Conservation (phyloP, 2,329 filamentous ascomycete genomes). For the Pseudophaeomoniella oleicola region DNA sequence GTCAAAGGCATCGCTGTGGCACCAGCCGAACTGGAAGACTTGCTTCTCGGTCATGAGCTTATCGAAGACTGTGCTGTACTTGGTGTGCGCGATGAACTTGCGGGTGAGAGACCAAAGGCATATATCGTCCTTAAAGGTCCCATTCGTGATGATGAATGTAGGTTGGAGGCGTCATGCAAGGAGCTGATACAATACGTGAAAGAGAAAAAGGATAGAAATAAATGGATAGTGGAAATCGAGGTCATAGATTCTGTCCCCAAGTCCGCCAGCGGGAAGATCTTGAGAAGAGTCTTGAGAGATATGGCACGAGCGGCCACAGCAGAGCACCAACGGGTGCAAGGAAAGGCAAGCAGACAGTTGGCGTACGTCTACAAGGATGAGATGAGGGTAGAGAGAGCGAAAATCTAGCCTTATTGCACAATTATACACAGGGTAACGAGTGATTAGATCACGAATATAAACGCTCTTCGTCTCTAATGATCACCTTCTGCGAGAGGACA, state of each 20-base stretch:
- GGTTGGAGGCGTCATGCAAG: slow-evolving; percentile 18
- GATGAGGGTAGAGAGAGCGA: not conserved
- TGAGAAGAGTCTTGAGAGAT: slow-evolving; percentile 45
- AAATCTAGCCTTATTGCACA: too few species aligned
- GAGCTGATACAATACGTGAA: slow-evolving; percentile 47
- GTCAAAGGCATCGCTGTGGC: slow-evolving; percentile 50
- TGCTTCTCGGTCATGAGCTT: slow-evolving; percentile 40
- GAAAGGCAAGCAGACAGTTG: not conserved
- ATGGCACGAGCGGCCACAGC: slow-evolving; percentile 9
- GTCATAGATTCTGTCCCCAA: slow-evolving; percentile 46
- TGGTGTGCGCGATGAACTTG: slow-evolving; percentile 38
- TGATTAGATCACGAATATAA: too few species aligned
- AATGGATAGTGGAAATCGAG: slow-evolving; percentile 34
- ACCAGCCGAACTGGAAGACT: slow-evolving; percentile 49
- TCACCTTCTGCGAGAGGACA: too few species aligned
- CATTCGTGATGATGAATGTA: slow-evolving; percentile 9
- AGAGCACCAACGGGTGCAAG: not conserved
- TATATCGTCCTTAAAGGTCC: slow-evolving; percentile 35
- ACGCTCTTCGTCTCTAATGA: too few species aligned
- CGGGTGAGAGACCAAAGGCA: slow-evolving; percentile 42
- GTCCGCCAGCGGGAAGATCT: slow-evolving; percentile 60
- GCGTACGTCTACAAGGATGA: not conserved
- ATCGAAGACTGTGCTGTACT: slow-evolving; percentile 45
- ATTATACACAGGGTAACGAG: too few species aligned
- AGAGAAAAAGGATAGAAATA: slow-evolving; percentile 46